phyloP scores from a whole-genome alignment of 106 monocot genomes.

The Xerophyta viscosa region DNA sequence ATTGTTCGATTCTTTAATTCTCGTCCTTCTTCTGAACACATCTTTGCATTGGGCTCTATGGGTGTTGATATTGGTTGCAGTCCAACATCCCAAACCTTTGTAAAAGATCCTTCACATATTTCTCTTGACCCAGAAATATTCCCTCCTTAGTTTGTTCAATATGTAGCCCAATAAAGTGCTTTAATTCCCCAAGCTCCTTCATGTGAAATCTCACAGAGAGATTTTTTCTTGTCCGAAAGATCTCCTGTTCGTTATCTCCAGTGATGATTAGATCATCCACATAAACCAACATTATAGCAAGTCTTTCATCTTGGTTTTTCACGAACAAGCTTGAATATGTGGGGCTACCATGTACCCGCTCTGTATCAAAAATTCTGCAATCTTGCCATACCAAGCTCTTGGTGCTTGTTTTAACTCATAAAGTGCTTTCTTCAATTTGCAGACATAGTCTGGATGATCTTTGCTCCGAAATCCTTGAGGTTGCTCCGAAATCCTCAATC shows the following conservation, averaged over 20 bases:
- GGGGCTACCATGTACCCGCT: neutral
- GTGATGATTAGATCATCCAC: constrained; percentile 21
- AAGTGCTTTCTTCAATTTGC: no score
- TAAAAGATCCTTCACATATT: constrained; percentile 20
- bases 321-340: constrained; percentile 22
- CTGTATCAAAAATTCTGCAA: constrained; percentile 5
- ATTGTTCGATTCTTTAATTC: neutral
- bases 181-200: constrained; percentile 21
- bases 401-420: neutral
- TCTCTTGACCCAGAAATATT: constrained; percentile 19
- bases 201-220: constrained; percentile 10
- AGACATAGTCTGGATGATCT: neutral
- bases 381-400: constrained; percentile 19
- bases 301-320: constrained; percentile 2
- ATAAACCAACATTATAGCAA: constrained; percentile 1
- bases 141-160: constrained; percentile 13
- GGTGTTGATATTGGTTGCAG: neutral
- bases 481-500: neutral
- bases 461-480: neutral
- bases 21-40: neutral
- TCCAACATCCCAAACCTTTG: constrained; percentile 7
- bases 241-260: neutral
- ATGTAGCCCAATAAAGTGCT: constrained; percentile 22
- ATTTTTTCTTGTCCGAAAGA: constrained; percentile 4
- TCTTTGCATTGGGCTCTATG: neutral